Base-by-base conservation (phyloP, 148 eudicot species). In the Rhododendron vialii region DNA sequence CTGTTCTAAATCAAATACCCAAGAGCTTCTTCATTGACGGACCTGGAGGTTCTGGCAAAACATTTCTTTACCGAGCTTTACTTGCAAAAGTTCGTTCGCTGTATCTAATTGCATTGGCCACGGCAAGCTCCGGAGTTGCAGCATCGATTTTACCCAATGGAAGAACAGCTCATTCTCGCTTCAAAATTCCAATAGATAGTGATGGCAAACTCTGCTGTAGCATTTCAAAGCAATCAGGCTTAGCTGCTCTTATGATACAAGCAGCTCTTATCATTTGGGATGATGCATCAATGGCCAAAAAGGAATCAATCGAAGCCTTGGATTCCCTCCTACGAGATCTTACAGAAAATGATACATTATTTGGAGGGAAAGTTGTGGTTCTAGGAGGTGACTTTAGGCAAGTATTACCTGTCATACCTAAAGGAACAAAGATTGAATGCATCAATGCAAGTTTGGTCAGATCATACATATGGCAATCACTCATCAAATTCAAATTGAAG, bases 1-100 rank as follows among this genome's bases (percentile, higher is more conserved):
- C 26, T 5, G 28, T 20, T 4, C 5, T 5, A 0, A 61, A 22
- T 1, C 1, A 0, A 0, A 7, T 0, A 0, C 69, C 8, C 0
- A 5, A 7, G 1, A 24, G 26, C 6, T 22, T 63, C 12, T 63
- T 63, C 12, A 24, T 63, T 2, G 11, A 22, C 2, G 28, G 69
- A 0, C 28, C 2, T 4, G 28, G 69, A 5, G 69, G 69, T 4
- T 7, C 26, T 2, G 69, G 69, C 0, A 63, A 22, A 20, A 20
- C 69, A 63, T 63, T 63, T 0, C 11, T 63, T 0, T 63, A 63
- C 1, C 26, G 69, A 22, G 69, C 69, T 0, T 1, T 63, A 22
- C 69, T 63, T 1, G 69, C 69, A 61, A 6, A 4, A 20, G 28
- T 61, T 1, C 4, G 28, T 17, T 61, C 69, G 6, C 8, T 7